Conservation (phyloP, 257 asterid genomes). For the Ajuga chamaepitys region DNA sequence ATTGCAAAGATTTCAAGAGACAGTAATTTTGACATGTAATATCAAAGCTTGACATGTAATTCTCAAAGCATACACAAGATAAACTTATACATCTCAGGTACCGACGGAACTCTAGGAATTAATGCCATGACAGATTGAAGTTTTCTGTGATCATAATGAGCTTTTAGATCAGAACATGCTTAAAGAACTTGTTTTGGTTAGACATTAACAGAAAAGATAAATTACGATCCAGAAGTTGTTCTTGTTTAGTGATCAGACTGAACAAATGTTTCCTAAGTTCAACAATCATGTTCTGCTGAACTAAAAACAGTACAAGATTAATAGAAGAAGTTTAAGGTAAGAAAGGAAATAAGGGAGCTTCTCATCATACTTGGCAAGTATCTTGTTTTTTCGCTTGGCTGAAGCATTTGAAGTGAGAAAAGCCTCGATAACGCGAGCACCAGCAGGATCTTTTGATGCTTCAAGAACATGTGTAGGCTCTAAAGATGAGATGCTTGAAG, state of each 20-base stretch:
- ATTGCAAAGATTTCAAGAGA: not conserved
- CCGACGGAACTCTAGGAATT: not conserved
- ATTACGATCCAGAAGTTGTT: not conserved
- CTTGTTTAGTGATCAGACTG: not conserved
- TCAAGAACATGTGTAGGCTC: constrained; percentile 58
- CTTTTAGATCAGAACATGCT: not conserved
- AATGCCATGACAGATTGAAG: not conserved
- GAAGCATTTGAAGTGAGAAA: constrained; percentile 70
- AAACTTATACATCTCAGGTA: not conserved
- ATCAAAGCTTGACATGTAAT: not conserved
- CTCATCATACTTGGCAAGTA: constrained; percentile 59
- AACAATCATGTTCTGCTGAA: not conserved
- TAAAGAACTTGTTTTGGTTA: not conserved
- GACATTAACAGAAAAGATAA: not conserved
- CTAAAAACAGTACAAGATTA: not conserved
- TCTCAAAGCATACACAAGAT: not conserved
- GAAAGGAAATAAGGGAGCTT: constrained; percentile 10
- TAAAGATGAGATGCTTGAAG: constrained; percentile 63
- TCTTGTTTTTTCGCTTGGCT: constrained; percentile 65
- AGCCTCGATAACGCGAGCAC: constrained; percentile 88
- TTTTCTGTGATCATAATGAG: not conserved
- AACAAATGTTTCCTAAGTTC: not conserved
- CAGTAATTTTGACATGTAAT: not conserved
- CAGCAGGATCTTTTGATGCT: constrained; percentile 70
- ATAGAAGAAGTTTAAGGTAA: not conserved